Conservation (phyloP, 345 rosid species). For the Citrus unshiu region DNA sequence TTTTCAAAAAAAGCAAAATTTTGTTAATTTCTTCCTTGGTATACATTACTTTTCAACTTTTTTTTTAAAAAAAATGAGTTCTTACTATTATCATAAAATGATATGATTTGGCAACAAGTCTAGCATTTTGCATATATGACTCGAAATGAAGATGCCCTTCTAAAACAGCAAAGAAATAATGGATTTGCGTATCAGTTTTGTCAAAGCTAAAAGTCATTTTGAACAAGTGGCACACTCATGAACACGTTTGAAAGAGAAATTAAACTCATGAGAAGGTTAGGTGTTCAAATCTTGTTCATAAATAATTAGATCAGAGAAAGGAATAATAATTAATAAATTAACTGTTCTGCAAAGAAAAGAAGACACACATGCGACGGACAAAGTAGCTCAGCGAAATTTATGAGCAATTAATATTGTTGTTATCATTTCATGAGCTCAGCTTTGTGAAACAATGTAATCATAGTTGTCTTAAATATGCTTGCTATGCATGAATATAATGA, state of each 20-base stretch:
- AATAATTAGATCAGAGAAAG: background rate
- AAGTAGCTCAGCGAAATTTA: constrained; percentile 20
- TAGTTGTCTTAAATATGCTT: constrained; percentile 10
- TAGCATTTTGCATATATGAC: background rate
- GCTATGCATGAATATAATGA: constrained; percentile 20
- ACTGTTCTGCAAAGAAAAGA: background rate
- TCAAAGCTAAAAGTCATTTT: background rate
- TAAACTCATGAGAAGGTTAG: background rate
- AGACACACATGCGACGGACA: constrained; percentile 29
- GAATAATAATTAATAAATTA: background rate
- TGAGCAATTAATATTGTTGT: constrained; percentile 32
- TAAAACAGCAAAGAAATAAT: background rate
- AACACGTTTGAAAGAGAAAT: background rate
- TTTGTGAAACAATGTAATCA: constrained; percentile 22
- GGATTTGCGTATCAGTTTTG: background rate
- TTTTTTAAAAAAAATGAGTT: background rate
- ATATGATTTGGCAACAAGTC: background rate
- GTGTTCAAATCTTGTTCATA: background rate
- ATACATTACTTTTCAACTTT: no score
- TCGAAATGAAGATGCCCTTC: background rate
- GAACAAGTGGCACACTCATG: background rate
- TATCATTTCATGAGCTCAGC: constrained; percentile 31
- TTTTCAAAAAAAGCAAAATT: rapidly evolving
- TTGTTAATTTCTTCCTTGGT: background rate
- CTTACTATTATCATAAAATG: background rate